Evolutionary conservation across 805 yeast genomes (phyloP), one percentile per base, ranked within the genome.

Genomic region (Lipomyces yamadae): DNA sequence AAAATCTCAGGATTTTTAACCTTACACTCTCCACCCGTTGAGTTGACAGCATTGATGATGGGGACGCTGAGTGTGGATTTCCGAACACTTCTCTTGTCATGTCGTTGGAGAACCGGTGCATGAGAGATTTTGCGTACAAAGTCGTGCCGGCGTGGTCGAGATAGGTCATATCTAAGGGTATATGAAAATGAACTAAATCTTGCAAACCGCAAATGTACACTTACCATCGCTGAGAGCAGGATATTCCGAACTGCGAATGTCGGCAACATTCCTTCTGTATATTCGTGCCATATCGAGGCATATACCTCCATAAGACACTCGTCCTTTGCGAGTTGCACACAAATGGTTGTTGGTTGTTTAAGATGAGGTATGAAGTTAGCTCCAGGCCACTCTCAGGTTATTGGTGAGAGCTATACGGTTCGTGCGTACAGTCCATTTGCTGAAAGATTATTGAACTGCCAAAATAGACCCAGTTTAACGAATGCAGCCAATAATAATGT

Each of bases 121-220:
- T 52, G 55, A 52, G 55, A 7, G 55, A 52, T 30, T 52, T 52
- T 8, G 55, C 55, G 24, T 52, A 52, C 55, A 52, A 13, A 13
- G 55, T 52, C 55, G 55, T 52, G 33, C 55, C 55, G 33, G 55
- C 55, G 8, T 52, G 55, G 13, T 52, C 55, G 55, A 52, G 55
- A n/a, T 52, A 52, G 10, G 55, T 52, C 33, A 52, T 11, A n/a
- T 52, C 55, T 24, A 52, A 30, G 55, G 32, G 30, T 24, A 29
- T 18, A 11, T 50, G 33, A 52, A 13, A 10, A 4, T 10, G 2
- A 30, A 52, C 55, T 52, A 24, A 24, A 24, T 24, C 24, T 24
- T 24, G 24, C 24, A 24, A 10, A 24, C 2, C 4, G 13, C 8
- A 5, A 52, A 30, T 7, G 55, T 30, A 24, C 8, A 15, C 33